A percentile compares a stretch with the other conserved stretches of the same genome.
These are phyloP conservation scores for Ichthyophthirius multifiliis DNA, from an alignment of 169 alveolate species.

Conservation along the genomic window DNA sequence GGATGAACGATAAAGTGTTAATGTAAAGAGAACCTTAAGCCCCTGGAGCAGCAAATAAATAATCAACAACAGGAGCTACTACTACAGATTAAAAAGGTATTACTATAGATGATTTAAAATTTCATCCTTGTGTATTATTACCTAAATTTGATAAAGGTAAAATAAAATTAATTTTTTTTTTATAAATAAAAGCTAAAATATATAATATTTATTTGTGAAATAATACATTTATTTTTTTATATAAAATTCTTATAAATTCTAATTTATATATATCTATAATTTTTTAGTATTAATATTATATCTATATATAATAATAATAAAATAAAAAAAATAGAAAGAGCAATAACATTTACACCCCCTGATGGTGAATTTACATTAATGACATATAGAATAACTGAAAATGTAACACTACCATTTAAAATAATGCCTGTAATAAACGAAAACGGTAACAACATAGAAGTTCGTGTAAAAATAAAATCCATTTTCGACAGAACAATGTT, in stretches of 20 bases:
- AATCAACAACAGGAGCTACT: too few species aligned
- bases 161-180: too few species aligned
- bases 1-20: slow-evolving; percentile 88
- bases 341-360: slow-evolving; percentile 93
- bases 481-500: slow-evolving; percentile 70
- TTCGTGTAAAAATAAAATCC: slow-evolving; percentile 74
- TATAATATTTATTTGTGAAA: too few species aligned
- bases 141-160: slow-evolving; percentile 80
- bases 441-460: slow-evolving; percentile 78
- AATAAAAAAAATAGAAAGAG: slow-evolving; percentile 63
- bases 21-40: slow-evolving; percentile 46
- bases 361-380: slow-evolving; percentile 89
- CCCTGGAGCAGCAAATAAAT: slow-evolving; percentile 37
- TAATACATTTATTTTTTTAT: too few species aligned
- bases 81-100: slow-evolving; percentile 70
- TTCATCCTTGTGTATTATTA: slow-evolving; percentile 90
- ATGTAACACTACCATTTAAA: slow-evolving; percentile 89
- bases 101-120: slow-evolving; percentile 82
- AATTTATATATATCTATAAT: too few species aligned
- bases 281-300: not conserved
- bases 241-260: too few species aligned
- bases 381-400: slow-evolving; percentile 88
- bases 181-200: not conserved
- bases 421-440: slow-evolving; percentile 83
- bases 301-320: not conserved